phyloP scores from a whole-genome alignment of 78 protist genomes.

The Paulinella micropora region DNA sequence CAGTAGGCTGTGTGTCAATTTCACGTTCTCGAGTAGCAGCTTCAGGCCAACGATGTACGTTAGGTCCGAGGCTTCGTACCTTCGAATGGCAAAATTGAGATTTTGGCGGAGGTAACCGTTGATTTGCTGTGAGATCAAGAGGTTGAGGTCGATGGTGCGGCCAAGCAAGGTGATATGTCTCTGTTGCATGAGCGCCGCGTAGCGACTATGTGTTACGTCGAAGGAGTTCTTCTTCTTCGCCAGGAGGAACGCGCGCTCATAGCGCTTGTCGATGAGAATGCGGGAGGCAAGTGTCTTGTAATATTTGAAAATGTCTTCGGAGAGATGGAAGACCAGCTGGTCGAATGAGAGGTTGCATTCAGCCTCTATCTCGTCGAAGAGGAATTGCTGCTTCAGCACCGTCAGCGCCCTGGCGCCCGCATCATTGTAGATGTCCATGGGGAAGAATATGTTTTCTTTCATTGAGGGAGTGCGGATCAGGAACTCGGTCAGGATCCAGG shows the following conservation, averaged over 20 bases:
- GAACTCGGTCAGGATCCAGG: conserved; percentile 6
- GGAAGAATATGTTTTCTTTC: background rate
- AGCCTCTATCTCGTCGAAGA: conserved; percentile 16
- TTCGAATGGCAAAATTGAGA: background rate
- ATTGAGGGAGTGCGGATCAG: background rate
- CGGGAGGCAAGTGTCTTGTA: conserved; percentile 1
- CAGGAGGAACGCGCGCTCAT: background rate
- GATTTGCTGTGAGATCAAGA: background rate
- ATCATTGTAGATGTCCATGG: conserved; percentile 14
- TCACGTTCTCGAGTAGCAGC: background rate
- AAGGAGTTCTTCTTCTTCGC: background rate
- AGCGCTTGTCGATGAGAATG: background rate
- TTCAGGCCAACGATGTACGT: background rate
- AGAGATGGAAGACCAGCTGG: background rate
- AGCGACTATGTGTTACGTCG: background rate
- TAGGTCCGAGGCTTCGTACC: background rate
- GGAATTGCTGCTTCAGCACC: background rate
- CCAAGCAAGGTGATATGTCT: background rate
- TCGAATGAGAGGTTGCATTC: conserved; percentile 10
- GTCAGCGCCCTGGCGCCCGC: background rate
- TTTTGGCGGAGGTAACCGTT: background rate
- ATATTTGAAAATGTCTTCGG: background rate
- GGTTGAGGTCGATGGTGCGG: background rate
- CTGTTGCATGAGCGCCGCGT: background rate
- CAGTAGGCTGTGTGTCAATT: background rate